Evolutionary conservation across 306 rosid genomes (phyloP).

Genomic region (Boehmeria nivea): DNA sequence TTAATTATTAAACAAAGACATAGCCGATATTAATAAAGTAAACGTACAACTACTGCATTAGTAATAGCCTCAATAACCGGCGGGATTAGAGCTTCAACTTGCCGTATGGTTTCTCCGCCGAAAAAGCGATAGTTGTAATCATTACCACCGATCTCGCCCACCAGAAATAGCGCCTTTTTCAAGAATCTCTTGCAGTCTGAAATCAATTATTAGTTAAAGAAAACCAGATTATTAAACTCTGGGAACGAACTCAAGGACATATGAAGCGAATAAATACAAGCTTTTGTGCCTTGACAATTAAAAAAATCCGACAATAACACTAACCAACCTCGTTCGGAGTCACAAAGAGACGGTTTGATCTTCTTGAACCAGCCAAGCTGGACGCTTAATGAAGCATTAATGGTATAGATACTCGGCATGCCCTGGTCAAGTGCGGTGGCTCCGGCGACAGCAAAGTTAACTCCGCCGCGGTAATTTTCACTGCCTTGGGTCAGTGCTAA

Average conservation of each 20-base stretch:
- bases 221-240: too few relatives aligned
- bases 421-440: slow-evolving; percentile 56
- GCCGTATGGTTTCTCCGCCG: slow-evolving; percentile 33
- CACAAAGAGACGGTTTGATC: slow-evolving; percentile 57
- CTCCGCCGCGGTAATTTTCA: slow-evolving; percentile 29
- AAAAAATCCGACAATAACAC: not conserved
- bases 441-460: slow-evolving; percentile 76
- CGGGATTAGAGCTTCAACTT: slow-evolving; percentile 40
- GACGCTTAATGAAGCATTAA: slow-evolving; percentile 42
- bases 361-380: slow-evolving; percentile 73
- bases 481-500: slow-evolving; percentile 28
- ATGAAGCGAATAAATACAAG: too few relatives aligned
- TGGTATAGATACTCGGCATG: slow-evolving; percentile 32
- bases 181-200: slow-evolving; percentile 58
- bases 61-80: slow-evolving; percentile 41
- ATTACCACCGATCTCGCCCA: slow-evolving; percentile 83
- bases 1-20: too few relatives aligned
- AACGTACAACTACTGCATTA: slow-evolving; percentile 38
- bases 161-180: slow-evolving; percentile 48
- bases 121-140: slow-evolving; percentile 54
- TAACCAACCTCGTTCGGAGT: slow-evolving; percentile 38
- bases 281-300: too few relatives aligned
- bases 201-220: not conserved
- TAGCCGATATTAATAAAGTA: too few relatives aligned
- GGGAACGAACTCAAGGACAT: too few relatives aligned